These are phyloP conservation scores for Beauveria rudraprayagi DNA, from an alignment of 2,329 filamentous ascomycete species.

Conservation along the genomic window DNA sequence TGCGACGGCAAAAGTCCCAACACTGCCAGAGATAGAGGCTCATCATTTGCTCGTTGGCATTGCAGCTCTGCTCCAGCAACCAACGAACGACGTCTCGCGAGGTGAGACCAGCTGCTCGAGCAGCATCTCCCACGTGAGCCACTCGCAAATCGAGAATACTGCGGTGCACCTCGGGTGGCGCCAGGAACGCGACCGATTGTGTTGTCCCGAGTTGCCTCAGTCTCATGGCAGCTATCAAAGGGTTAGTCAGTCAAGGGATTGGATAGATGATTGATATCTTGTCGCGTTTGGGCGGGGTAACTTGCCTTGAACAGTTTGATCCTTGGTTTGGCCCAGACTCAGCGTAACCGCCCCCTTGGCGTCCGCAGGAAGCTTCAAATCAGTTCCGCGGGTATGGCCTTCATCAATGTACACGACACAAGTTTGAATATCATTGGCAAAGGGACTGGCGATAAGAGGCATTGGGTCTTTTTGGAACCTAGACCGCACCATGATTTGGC, in stretches of 20 bases:
- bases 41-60: conserved; percentile 49
- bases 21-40: conserved; percentile 54
- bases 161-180: conserved; percentile 53
- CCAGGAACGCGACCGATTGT: conserved; percentile 48
- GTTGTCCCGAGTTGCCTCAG: conserved; percentile 48
- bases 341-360: conserved; percentile 48
- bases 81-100: conserved; percentile 36
- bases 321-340: conserved; percentile 49
- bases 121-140: background rate
- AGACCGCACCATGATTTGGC: conserved; percentile 16
- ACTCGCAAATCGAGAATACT: conserved; percentile 43
- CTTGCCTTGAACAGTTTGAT: conserved; percentile 51
- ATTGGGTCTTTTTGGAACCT: conserved; percentile 31
- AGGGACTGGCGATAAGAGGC: conserved; percentile 46
- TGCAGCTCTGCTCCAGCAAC: conserved; percentile 58
- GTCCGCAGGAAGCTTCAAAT: conserved; percentile 43
- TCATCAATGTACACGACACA: conserved; percentile 55
- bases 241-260: conserved; percentile 8
- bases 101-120: conserved; percentile 3
- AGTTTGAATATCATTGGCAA: conserved; percentile 40
- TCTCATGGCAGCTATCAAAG: conserved; percentile 51
- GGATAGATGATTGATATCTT: background rate
- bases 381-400: conserved; percentile 52
- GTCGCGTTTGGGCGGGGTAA: background rate
- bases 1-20: conserved; percentile 49